A percentile compares a stretch with the other conserved stretches of the same genome.
Conservation (phyloP, 768 basidiomycete genomes). For the Calvatia gigantea region DNA sequence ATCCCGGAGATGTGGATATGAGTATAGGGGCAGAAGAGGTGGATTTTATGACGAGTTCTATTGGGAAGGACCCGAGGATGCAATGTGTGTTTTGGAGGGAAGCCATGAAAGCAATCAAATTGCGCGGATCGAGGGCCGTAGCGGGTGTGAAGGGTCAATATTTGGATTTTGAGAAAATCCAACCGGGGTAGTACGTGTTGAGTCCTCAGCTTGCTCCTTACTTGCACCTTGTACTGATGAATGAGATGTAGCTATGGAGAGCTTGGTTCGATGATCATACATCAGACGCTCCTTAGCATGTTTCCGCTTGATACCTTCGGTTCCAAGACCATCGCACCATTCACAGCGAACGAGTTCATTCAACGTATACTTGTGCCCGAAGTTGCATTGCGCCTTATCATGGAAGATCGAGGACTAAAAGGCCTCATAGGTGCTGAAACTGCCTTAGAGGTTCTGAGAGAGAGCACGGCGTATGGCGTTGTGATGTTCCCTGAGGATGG, state of each 20-base stretch:
- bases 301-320: conserved; percentile 65
- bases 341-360: conserved; percentile 74
- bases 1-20: conserved; percentile 27
- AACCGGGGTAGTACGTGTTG: conserved; percentile 83
- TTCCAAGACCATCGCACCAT: conserved; percentile 51
- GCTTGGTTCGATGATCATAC: conserved; percentile 76
- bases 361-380: conserved; percentile 90
- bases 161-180: conserved; percentile 73
- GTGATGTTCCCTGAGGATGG: conserved; percentile 77
- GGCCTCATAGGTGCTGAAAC: conserved; percentile 32
- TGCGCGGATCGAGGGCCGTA: conserved; percentile 62
- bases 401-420: conserved; percentile 59
- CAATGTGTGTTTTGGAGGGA: conserved; percentile 66
- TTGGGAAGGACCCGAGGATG: conserved; percentile 30
- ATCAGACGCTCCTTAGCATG: conserved; percentile 69
- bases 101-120: conserved; percentile 55
- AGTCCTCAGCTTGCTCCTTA: neutral
- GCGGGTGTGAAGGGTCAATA: conserved; percentile 74
- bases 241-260: conserved; percentile 70
- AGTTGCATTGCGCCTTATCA: conserved; percentile 76
- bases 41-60: conserved; percentile 21
- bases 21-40: conserved; percentile 10
- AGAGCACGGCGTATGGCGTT: conserved; percentile 80
- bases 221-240: neutral
- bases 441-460: conserved; percentile 61